Base-by-base conservation (phyloP, 768 basidiomycete genomes). In the Phylloporus arenicola region DNA sequence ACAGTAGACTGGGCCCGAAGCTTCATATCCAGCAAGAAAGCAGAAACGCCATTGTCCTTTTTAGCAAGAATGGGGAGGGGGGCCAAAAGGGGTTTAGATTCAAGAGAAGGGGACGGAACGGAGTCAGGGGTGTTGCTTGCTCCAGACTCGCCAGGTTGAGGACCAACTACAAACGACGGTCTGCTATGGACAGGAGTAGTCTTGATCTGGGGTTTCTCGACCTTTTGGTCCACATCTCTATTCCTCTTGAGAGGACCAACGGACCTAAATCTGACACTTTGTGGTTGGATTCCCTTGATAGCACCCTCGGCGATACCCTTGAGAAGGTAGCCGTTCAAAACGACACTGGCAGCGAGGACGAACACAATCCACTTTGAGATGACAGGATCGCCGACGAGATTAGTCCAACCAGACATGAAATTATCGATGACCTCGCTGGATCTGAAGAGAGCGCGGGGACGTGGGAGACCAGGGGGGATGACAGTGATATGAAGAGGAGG, bases 331-430 rank as follows among this genome's bases (percentile, higher is more conserved):
- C 93, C 94, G 55, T 99, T 99, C 50, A 99, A 75, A 49, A 84
- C 80, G 51, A 97, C 86, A 52, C 86, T 88, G 52, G 95, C 78
- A 3, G 83, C 87, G 20, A 99, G 80, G 14, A 88, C 76, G 49
- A 90, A 77, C 43, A 97, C 89, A 64, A 98, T 93, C 88, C 91
- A 94, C 72, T 98, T 98, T 60, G 82, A 85, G 54, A 98, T 71
- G 45, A 97, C 81, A 1, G 95, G 95, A 63, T 99, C 95, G 33
- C 92, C 92, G 45, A 97, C 92, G 56, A 97, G 83, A 13, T 75
- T 72, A 9, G 91, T 90, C 94, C 94, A 97, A 4, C 81, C 78
- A 38, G 81, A 81, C 88, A 96, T 89, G 75, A 94, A 94, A 53
- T 80, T 76, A 52, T 94, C 92, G 47, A 95, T 71, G 19, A 80